Evolutionary conservation across 2,329 filamentous ascomycete genomes (phyloP), one percentile per base, ranked within the genome.

Genomic region (Penicillium brevicompactum): DNA sequence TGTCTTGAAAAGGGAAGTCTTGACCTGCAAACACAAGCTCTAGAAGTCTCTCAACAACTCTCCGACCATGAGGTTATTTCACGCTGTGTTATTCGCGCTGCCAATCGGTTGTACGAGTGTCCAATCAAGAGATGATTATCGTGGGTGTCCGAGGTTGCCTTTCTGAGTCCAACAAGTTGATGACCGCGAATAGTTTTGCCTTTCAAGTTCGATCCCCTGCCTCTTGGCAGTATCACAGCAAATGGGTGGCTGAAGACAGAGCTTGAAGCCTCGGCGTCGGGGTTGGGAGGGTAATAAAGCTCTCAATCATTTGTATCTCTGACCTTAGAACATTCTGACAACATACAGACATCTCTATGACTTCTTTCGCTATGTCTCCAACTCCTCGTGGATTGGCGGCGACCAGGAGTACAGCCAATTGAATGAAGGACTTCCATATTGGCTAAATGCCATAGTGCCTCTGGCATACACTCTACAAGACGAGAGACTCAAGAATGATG

Each of bases 361-460:
- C 45, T 85, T 85, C 60, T 86, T 83, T 68, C 75, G 75, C n/a
- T 82, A 77, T 58, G 81, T 85, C 11, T 72, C 76, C 4, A 66
- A 83, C 55, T 79, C 76, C 4, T 70, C 72, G 14, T 86, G 82
- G 82, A 64, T 82, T 2, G 82, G 81, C 2, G 81, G 82, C 5
- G 61, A 71, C 31, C 65, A 71, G 3, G 82, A 85, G 59, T 85
- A 85, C 61, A 82, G 76, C 11, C 68, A 69, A 21, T 70, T 85
- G 2, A 77, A 84, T 60, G 83, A 86, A 69, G 80, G 77, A 1
- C 76, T 79, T 24, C 81, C 82, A 0, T 86, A 86, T 65, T 85
- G 82, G 80, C 81, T 84, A 62, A 85, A 86, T 60, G 80, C 78
- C 4, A 71, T 84, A 1, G 82, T 86, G 2, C 82, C 83, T 16